A percentile compares a stretch with the other conserved stretches of the same genome.
phyloP scores from a whole-genome alignment of 176 grass and related monocot species.

The Elaeis guineensis region DNA sequence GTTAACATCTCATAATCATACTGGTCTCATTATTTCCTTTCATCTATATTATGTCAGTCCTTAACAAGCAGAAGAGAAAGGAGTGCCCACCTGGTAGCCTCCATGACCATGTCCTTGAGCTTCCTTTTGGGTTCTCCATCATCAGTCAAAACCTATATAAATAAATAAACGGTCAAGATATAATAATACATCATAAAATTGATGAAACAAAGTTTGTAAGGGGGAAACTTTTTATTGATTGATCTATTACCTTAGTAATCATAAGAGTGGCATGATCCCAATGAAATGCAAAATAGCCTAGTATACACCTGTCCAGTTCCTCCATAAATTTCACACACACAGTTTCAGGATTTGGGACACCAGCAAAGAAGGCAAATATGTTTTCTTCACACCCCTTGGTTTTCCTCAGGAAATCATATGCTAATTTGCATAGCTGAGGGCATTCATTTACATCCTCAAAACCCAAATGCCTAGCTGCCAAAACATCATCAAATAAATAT shows the following conservation, averaged over 20 bases:
- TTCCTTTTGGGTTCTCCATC: slow-evolving; percentile 59
- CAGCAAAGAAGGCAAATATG: slow-evolving; percentile 71
- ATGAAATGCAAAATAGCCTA: slow-evolving; percentile 91
- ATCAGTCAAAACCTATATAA: slow-evolving; percentile 40
- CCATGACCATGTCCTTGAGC: slow-evolving; percentile 68
- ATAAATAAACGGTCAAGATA: too few species aligned
- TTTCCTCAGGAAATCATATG: slow-evolving; percentile 58
- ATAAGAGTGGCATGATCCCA: slow-evolving; percentile 63
- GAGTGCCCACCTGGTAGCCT: slow-evolving; percentile 71
- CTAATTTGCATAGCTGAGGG: slow-evolving; percentile 47
- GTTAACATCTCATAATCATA: too few species aligned
- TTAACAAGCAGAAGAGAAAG: neutral
- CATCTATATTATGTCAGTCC: too few species aligned
- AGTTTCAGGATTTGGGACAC: slow-evolving; percentile 46
- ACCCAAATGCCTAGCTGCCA: slow-evolving; percentile 72
- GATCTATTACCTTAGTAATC: slow-evolving; percentile 50
- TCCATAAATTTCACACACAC: slow-evolving; percentile 69
- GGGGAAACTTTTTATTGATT: neutral
- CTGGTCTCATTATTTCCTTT: too few species aligned
- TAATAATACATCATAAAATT: too few species aligned
- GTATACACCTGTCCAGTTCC: slow-evolving; percentile 82
- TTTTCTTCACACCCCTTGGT: slow-evolving; percentile 57
- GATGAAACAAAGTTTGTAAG: too few species aligned
- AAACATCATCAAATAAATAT: too few species aligned
- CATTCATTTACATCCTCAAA: slow-evolving; percentile 54